phyloP scores from a whole-genome alignment of 306 rosid genomes.

The Trichosanthes truncata region DNA sequence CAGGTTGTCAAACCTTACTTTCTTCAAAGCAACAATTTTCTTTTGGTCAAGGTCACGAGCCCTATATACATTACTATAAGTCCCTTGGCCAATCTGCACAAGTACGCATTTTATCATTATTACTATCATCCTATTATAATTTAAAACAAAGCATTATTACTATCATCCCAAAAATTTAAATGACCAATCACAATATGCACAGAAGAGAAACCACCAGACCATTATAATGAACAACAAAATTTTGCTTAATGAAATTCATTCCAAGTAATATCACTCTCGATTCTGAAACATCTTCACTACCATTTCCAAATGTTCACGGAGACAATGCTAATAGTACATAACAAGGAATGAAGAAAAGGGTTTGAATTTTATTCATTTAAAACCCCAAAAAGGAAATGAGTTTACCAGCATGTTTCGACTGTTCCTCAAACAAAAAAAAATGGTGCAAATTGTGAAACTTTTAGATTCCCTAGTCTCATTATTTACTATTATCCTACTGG shows the following conservation, averaged over 20 bases:
- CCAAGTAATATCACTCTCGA: not conserved
- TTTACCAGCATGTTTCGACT: not conserved
- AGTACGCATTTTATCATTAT: not conserved
- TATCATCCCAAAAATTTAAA: conserved; percentile 1
- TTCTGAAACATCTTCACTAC: not conserved
- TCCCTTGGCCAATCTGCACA: conserved; percentile 93
- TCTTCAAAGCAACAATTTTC: conserved; percentile 85
- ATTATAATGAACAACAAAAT: not conserved
- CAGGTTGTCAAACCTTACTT: conserved; percentile 89
- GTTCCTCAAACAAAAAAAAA: not conserved
- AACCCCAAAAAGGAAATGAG: not conserved
- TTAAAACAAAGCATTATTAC: not conserved
- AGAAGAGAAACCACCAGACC: not conserved
- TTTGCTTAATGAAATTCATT: not conserved
- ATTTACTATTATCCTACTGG: not conserved
- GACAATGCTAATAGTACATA: not conserved
- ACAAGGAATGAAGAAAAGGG: not conserved
- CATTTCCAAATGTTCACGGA: not conserved
- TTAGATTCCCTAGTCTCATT: not conserved
- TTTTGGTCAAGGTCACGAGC: conserved; percentile 93
- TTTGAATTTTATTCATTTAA: not conserved
- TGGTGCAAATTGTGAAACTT: not conserved
- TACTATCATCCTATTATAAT: conserved; percentile 4
- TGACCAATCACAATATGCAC: not conserved
- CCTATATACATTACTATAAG: conserved; percentile 85